phyloP scores from a whole-genome alignment of 2,329 filamentous ascomycete genomes.

The Penicillium fuscoglaucum region DNA sequence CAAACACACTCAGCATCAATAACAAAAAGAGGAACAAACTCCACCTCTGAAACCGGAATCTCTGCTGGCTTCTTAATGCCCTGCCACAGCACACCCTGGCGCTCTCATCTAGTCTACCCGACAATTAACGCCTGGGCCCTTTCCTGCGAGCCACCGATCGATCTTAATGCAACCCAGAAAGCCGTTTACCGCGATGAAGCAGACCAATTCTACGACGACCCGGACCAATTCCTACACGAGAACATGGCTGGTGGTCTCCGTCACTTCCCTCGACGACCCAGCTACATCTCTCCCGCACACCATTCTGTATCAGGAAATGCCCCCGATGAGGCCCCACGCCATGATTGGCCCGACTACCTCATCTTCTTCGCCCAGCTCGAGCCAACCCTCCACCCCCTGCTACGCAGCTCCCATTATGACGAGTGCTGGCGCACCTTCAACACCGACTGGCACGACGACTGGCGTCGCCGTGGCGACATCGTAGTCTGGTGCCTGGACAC shows the following conservation, averaged over 20 bases:
- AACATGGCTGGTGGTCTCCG: conserved; percentile 51
- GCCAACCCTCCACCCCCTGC: conserved; percentile 44
- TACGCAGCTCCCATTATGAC: conserved; percentile 52
- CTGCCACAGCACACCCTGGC: conserved; percentile 95
- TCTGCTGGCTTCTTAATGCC: conserved; percentile 83
- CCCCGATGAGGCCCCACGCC: conserved; percentile 15
- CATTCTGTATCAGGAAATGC: neutral
- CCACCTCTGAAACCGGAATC: conserved; percentile 36
- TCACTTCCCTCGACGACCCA: conserved; percentile 36
- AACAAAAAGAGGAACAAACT: conserved; percentile 17
- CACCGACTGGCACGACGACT: conserved; percentile 63
- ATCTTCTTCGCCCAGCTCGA: conserved; percentile 61
- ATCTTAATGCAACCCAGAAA: conserved; percentile 62
- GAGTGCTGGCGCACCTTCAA: conserved; percentile 64
- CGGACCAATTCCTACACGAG: conserved; percentile 57
- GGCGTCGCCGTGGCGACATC: conserved; percentile 61
- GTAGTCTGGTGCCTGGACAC: conserved; percentile 58
- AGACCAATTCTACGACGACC: conserved; percentile 78
- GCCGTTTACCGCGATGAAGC: conserved; percentile 80
- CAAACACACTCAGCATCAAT: conserved; percentile 54
- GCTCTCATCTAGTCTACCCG: conserved; percentile 77
- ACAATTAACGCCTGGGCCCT: conserved; percentile 77
- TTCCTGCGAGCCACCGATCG: conserved; percentile 84
- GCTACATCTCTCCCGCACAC: conserved; percentile 25
- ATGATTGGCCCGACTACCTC: conserved; percentile 51